Percentiles rank a stretch among this genome's conserved stretches.
Conservation (phyloP, 805 yeast genomes). For the Candida ponderosae region DNA sequence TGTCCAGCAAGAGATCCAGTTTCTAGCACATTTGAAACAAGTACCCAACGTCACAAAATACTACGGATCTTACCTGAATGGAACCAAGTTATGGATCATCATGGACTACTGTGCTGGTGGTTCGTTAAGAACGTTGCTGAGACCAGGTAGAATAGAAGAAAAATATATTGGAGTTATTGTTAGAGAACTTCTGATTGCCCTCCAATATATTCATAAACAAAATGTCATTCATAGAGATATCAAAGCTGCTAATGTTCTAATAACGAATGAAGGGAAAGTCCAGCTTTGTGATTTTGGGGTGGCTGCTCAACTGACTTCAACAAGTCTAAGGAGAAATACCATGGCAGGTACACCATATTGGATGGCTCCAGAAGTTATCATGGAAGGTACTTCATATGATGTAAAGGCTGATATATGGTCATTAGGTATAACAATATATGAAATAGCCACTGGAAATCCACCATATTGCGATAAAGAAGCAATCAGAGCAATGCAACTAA, state of each 20-base stretch:
- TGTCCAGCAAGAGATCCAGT: constrained; percentile 87
- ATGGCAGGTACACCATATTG: constrained; percentile 96
- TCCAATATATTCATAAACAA: constrained; percentile 73
- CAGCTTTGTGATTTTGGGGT: constrained; percentile 97
- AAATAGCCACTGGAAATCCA: constrained; percentile 94
- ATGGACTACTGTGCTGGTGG: constrained; percentile 99
- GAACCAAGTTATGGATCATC: constrained; percentile 91
- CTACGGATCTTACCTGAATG: constrained; percentile 80
- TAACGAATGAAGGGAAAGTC: constrained; percentile 82
- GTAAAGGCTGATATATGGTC: constrained; percentile 97
- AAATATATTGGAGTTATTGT: constrained; percentile 74
- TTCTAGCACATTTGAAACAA: constrained; percentile 71
- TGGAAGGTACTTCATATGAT: constrained; percentile 84
- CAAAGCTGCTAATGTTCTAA: constrained; percentile 91
- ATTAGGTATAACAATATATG: constrained; percentile 87
- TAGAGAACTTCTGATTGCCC: constrained; percentile 72
- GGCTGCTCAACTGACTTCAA: constrained; percentile 83
- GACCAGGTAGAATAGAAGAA: constrained; percentile 87
- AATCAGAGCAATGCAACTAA: constrained; percentile 86
- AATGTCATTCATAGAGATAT: constrained; percentile 95
- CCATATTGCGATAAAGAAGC: constrained; percentile 97
- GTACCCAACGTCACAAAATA: constrained; percentile 88
- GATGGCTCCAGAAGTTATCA: constrained; percentile 99
- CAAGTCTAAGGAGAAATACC: constrained; percentile 75
- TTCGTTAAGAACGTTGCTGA: constrained; percentile 72